Conservation (phyloP, 352 stramenopile species). For the Phytopythium montanum region DNA sequence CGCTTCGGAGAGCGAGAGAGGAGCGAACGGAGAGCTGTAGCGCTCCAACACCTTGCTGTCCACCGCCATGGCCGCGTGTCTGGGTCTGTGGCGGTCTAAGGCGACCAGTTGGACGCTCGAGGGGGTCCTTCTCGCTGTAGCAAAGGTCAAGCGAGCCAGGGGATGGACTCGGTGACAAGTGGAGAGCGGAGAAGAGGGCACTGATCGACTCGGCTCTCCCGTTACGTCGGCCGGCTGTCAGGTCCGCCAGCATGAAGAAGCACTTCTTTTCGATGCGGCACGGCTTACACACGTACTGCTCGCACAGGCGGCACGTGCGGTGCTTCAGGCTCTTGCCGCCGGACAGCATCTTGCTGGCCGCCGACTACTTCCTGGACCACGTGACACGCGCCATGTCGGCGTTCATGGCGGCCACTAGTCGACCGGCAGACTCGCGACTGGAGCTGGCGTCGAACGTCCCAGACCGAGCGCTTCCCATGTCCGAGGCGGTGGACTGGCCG, state of each 20-base stretch:
- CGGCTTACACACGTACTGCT: slow-evolving; percentile 13
- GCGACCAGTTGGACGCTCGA: neutral
- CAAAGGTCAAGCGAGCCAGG: no score
- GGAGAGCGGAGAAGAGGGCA: no score
- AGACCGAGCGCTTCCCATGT: slow-evolving; percentile 5
- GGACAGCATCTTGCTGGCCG: slow-evolving; percentile 11
- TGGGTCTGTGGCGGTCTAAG: neutral
- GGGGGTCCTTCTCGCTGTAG: no score
- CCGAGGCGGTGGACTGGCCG: neutral
- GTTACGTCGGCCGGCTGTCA: no score
- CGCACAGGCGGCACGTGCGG: slow-evolving; percentile 19
- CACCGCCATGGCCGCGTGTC: neutral
- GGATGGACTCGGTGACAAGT: no score
- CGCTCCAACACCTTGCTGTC: slow-evolving; percentile 13
- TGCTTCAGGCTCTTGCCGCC: slow-evolving; percentile 9
- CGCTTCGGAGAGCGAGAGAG: slow-evolving; percentile 22
- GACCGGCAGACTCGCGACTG: neutral
- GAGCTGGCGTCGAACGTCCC: neutral
- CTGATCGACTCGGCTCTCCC: no score
- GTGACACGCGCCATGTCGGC: slow-evolving; percentile 11
- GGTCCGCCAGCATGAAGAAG: slow-evolving; percentile 20
- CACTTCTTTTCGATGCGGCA: slow-evolving; percentile 23
- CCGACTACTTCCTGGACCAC: slow-evolving; percentile 25
- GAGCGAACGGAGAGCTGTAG: slow-evolving; percentile 28
- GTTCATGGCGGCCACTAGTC: neutral